phyloP scores from a whole-genome alignment of 257 asterid genomes.

The Lantana camara region DNA sequence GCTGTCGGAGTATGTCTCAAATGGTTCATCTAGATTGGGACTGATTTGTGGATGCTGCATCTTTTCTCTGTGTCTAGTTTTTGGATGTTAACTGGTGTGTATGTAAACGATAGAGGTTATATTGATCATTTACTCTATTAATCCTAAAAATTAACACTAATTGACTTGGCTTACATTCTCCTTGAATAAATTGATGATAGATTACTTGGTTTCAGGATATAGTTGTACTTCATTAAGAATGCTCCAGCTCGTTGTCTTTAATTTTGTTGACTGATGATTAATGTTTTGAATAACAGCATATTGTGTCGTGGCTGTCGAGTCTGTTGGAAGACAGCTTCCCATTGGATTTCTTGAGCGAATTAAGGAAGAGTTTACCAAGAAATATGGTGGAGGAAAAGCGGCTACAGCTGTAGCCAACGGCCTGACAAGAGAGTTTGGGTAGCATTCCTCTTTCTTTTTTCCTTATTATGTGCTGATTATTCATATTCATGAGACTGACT shows the following conservation, averaged over 20 bases:
- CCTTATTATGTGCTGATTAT: background rate
- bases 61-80: background rate
- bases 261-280: slow-evolving; percentile 19
- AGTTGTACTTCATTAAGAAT: slow-evolving; percentile 10
- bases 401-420: slow-evolving; percentile 89
- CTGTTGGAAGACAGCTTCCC: slow-evolving; percentile 88
- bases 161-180: background rate
- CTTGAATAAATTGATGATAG: background rate
- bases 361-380: slow-evolving; percentile 87
- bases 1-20: background rate
- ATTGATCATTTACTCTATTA: background rate
- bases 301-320: slow-evolving; percentile 93
- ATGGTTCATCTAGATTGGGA: background rate
- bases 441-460: slow-evolving; percentile 19
- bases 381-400: slow-evolving; percentile 93
- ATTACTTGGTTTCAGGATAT: background rate
- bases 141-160: background rate
- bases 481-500: background rate
- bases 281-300: slow-evolving; percentile 56
- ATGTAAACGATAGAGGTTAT: background rate
- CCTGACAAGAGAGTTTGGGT: slow-evolving; percentile 91
- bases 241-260: background rate
- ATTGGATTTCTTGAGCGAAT: slow-evolving; percentile 84
- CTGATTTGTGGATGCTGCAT: background rate
- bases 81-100: background rate